These are phyloP conservation scores for Chaetomiaceae sp. DNA, from an alignment of 2,329 filamentous ascomycete genomes.

Conservation along the genomic window DNA sequence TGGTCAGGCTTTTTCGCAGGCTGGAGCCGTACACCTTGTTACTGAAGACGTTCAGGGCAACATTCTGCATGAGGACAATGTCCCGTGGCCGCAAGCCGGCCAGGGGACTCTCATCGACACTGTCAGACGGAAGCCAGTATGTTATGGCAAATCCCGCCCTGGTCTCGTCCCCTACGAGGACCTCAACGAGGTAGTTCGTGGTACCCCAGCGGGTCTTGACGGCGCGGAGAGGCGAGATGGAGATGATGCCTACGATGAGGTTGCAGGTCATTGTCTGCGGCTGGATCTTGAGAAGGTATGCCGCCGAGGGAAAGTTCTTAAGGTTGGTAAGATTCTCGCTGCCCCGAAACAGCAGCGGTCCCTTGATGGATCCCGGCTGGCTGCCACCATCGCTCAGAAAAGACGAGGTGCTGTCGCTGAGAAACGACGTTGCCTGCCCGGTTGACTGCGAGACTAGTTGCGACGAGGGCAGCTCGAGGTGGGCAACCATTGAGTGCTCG, in stretches of 20 bases:
- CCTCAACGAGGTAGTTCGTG: slow-evolving; percentile 63
- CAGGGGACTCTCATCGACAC: slow-evolving; percentile 32
- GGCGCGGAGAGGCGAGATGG: slow-evolving; percentile 60
- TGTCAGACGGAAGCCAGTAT: slow-evolving; percentile 64
- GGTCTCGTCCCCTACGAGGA: slow-evolving; percentile 82
- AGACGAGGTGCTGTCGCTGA: slow-evolving; percentile 30
- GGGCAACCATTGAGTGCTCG: slow-evolving; percentile 68
- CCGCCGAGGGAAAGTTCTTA: slow-evolving; percentile 63
- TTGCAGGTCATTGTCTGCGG: slow-evolving; percentile 81
- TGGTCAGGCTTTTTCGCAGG: slow-evolving; percentile 65
- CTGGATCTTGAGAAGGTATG: slow-evolving; percentile 59
- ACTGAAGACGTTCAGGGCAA: slow-evolving; percentile 71
- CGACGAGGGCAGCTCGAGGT: slow-evolving; percentile 62
- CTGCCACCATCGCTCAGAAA: slow-evolving; percentile 25
- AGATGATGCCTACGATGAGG: slow-evolving; percentile 74
- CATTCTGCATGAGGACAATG: slow-evolving; percentile 72
- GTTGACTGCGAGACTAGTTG: slow-evolving; percentile 39
- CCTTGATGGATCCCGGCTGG: slow-evolving; percentile 19
- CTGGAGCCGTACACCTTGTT: slow-evolving; percentile 81
- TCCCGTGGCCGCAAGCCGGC: slow-evolving; percentile 61
- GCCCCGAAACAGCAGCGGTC: slow-evolving; percentile 24
- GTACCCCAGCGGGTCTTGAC: slow-evolving; percentile 63
- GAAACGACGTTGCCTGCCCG: slow-evolving; percentile 33
- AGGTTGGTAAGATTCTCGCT: slow-evolving; percentile 54
- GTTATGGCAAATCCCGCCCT: slow-evolving; percentile 73